phyloP scores from a whole-genome alignment of 116 monocot species.

The Thalassia testudinum region DNA sequence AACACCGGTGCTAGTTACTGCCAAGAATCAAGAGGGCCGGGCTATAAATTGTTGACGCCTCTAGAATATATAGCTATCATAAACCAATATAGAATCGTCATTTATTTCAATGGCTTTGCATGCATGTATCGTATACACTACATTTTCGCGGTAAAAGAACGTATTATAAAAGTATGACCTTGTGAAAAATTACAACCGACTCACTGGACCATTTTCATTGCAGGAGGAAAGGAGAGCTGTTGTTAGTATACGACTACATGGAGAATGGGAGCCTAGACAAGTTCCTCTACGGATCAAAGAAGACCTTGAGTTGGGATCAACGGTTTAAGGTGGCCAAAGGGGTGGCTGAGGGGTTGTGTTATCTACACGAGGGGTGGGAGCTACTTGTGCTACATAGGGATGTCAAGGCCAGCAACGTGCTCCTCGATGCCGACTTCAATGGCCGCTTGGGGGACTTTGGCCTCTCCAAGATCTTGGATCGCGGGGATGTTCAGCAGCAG shows the following conservation, averaged over 20 bases:
- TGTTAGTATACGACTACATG: conserved; percentile 13
- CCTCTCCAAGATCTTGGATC: conserved; percentile 23
- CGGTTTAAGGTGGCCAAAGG: conserved; percentile 3
- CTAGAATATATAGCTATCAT: too few species aligned
- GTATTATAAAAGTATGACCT: too few species aligned
- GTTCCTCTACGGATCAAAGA: not conserved
- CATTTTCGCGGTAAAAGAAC: too few species aligned
- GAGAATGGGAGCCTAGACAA: conserved; percentile 10
- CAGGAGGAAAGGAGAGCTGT: conserved; percentile 4
- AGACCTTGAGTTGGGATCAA: not conserved
- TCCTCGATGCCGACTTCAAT: conserved; percentile 8
- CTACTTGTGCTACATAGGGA: conserved; percentile 16
- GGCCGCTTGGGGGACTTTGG: conserved; percentile 15
- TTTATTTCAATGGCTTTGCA: too few species aligned
- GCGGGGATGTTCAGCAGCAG: conserved; percentile 4
- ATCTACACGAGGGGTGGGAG: conserved; percentile 12
- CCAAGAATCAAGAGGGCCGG: too few species aligned
- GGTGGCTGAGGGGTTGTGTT: conserved; percentile 5
- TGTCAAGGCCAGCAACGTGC: conserved; percentile 23
- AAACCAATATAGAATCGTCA: too few species aligned
- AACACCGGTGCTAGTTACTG: too few species aligned
- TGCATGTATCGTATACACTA: conserved; percentile 21
- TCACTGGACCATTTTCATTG: conserved; percentile 7
- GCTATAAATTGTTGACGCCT: too few species aligned
- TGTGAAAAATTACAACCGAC: conserved; percentile 5